These are phyloP conservation scores for Ustilago xerochloae DNA, from an alignment of 1,284 basidiomycete species.

Conservation along the genomic window DNA sequence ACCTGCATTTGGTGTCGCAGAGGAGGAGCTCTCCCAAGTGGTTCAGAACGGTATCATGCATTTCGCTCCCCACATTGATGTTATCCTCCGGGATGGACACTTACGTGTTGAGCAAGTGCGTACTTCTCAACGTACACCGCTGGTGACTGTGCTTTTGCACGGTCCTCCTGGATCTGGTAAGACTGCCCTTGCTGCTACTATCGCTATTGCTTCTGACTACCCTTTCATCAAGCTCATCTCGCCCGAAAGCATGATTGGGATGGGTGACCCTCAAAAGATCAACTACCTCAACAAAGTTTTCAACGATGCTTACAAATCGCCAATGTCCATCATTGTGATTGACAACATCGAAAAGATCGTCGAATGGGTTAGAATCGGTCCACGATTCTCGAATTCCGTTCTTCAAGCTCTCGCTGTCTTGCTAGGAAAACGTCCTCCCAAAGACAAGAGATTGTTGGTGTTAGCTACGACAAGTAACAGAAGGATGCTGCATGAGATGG, in stretches of 20 bases:
- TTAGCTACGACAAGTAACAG: slow-evolving; percentile 92
- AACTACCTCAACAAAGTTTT: slow-evolving; percentile 93
- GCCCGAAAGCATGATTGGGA: slow-evolving; percentile 97
- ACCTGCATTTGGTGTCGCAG: slow-evolving; percentile 96
- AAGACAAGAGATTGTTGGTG: slow-evolving; percentile 91
- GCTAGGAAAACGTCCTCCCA: slow-evolving; percentile 88
- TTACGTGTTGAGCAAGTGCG: slow-evolving; percentile 96
- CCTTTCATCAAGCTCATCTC: slow-evolving; percentile 99
- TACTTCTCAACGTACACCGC: slow-evolving; percentile 86
- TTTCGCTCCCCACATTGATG: slow-evolving; percentile 79
- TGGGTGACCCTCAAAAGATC: slow-evolving; percentile 89
- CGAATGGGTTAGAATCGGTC: slow-evolving; percentile 94
- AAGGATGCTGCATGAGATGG: slow-evolving; percentile 88
- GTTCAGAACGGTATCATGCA: slow-evolving; percentile 98
- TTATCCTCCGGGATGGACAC: slow-evolving; percentile 85
- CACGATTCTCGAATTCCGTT: slow-evolving; percentile 92
- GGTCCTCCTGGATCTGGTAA: slow-evolving; percentile 91
- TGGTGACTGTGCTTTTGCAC: slow-evolving; percentile 89
- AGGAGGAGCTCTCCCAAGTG: slow-evolving; percentile 93
- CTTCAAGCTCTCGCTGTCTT: slow-evolving; percentile 91
- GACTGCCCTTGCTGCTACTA: slow-evolving; percentile 93
- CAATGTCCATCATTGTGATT: slow-evolving; percentile 94
- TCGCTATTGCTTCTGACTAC: slow-evolving; percentile 90
- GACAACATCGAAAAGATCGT: slow-evolving; percentile 72
- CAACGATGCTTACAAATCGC: slow-evolving; percentile 96